Percentiles rank a stretch among this genome's conserved stretches.
Conservation (phyloP, 2,329 filamentous ascomycete genomes). For the Fusarium sarcochroum region DNA sequence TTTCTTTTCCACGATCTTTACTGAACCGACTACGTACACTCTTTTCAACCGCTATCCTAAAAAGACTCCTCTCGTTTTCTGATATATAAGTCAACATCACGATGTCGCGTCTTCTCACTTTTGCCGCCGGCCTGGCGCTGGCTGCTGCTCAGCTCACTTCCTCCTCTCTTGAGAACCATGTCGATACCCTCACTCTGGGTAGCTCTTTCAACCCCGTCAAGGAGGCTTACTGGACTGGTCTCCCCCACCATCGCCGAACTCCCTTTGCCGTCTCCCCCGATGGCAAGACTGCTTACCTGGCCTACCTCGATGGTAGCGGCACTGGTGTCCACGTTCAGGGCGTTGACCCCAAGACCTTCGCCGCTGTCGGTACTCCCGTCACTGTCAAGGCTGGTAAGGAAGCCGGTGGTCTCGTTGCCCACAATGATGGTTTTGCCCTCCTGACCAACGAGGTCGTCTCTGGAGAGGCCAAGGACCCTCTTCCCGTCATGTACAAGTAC, state of each 20-base stretch:
- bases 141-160: conserved; percentile 45
- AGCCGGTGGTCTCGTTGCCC: conserved; percentile 72
- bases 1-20: conserved; percentile 43
- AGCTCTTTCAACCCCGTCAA: conserved; percentile 70
- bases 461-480: conserved; percentile 64
- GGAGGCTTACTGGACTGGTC: conserved; percentile 72
- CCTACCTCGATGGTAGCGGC: conserved; percentile 70
- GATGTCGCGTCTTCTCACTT: conserved; percentile 47
- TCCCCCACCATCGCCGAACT: conserved; percentile 72
- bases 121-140: conserved; percentile 48
- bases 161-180: conserved; percentile 49
- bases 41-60: conserved; percentile 17
- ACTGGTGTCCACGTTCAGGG: conserved; percentile 70
- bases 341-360: conserved; percentile 68
- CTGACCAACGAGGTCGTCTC: conserved; percentile 70
- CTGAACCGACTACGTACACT: conserved; percentile 31
- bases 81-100: conserved; percentile 7
- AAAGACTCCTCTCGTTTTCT: conserved; percentile 16
- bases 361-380: conserved; percentile 64
- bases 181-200: conserved; percentile 63
- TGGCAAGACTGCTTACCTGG: conserved; percentile 70
- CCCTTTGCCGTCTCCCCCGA: conserved; percentile 74
- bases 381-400: conserved; percentile 69
- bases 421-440: conserved; percentile 75
- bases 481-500: conserved; percentile 72